Evolutionary conservation across 768 basidiomycete species (phyloP), one percentile per base, ranked within the genome.

Genomic region (Calocera cornea): DNA sequence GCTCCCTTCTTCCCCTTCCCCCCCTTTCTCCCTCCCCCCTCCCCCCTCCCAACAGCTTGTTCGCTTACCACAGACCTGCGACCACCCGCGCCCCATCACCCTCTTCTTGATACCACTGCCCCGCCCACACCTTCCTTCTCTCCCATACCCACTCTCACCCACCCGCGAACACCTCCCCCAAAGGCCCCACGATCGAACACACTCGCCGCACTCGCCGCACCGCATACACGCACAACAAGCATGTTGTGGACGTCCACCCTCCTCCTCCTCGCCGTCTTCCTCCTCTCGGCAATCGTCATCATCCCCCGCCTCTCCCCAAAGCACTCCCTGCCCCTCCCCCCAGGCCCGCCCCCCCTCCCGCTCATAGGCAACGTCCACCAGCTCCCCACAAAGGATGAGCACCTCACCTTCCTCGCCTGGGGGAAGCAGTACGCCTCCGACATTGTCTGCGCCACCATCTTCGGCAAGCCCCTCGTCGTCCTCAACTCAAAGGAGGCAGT

Each of bases 351-450:
- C 11, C 29, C 34, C 3, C 60, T 38, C 22, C 68, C 65, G 0
- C 24, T 70, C 40, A 41, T 66, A 16, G 70, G 70, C 3, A 70
- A 70, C 44, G 54, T 64, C 19, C 67, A 40, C 41, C 68, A 70
- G 65, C 31, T 70, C 22, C 70, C 70, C 10, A 65, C 38, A 24
- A 14, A 44, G 24, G 67, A 74, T 31, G 70, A 67, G 1, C 72
- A 72, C 72, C 41, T 70, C 16, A 68, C 64, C 1, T 74, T 73
- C 36, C 70, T 71, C 2, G 69, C 71, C 22, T 73, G 73, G 74
- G 64, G 68, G 16, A 68, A 67, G 41, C 64, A 65, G 54, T 71
- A 72, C 66, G 71, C 72, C 69, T 40, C 36, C 69, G 31, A 17
- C 54, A 33, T 60, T 19, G 54, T 60, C 54, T 60, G 54, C 54